Percentiles rank a stretch among this genome's conserved stretches.
phyloP scores from a whole-genome alignment of 2,329 filamentous ascomycete genomes.

The Epichloe baconii region DNA sequence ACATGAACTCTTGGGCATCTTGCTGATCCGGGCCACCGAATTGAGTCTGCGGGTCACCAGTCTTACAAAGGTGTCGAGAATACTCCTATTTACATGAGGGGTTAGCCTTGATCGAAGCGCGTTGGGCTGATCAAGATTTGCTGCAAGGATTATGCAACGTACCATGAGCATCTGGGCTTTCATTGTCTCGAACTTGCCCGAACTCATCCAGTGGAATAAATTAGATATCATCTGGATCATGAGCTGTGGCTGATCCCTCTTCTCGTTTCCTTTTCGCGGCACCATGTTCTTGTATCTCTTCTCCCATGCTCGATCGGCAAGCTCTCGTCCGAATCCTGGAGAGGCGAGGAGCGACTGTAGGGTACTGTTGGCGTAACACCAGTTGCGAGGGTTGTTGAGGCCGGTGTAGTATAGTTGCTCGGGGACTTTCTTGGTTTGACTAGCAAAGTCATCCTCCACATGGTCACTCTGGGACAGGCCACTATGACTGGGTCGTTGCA shows the following conservation, averaged over 20 bases:
- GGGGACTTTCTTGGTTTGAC: constrained; percentile 24
- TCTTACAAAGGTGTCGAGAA: constrained; percentile 24
- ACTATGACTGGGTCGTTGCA: constrained; percentile 63
- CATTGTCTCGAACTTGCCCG: constrained; percentile 36
- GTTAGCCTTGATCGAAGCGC: neutral
- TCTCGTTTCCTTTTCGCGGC: constrained; percentile 48
- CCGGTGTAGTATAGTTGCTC: constrained; percentile 43
- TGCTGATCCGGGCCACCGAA: constrained; percentile 72
- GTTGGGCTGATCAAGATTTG: neutral
- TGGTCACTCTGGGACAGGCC: constrained; percentile 43
- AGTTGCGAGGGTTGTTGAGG: constrained; percentile 66
- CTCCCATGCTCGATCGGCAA: constrained; percentile 47
- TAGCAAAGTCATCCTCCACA: constrained; percentile 20
- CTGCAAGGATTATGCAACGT: constrained; percentile 14
- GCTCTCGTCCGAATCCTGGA: constrained; percentile 49
- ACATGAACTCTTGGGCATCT: constrained; percentile 82
- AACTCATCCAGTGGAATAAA: constrained; percentile 43
- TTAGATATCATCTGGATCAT: constrained; percentile 47
- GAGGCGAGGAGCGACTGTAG: constrained; percentile 75
- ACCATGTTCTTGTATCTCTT: constrained; percentile 45
- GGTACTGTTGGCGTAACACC: constrained; percentile 87
- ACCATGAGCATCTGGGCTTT: constrained; percentile 46
- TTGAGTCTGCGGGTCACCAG: constrained; percentile 17
- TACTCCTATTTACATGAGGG: constrained; percentile 35
- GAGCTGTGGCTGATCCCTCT: constrained; percentile 39